A percentile compares a stretch with the other conserved stretches of the same genome.
Evolutionary conservation across 257 asterid genomes (phyloP).

Genomic region (Vinca minor): DNA sequence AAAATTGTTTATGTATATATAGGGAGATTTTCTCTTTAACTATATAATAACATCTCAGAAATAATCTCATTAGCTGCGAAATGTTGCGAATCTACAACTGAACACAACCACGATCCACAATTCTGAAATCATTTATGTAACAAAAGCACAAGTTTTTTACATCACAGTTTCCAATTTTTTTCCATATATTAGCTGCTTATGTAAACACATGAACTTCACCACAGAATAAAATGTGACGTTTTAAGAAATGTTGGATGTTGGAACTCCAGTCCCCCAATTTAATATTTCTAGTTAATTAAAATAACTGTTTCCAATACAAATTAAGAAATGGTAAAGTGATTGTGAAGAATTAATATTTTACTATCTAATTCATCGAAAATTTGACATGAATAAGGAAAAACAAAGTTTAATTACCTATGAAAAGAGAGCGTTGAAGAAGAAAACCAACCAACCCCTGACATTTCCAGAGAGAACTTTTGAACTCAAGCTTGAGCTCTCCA

Average conservation of each 20-base stretch:
- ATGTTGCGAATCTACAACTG: not conserved
- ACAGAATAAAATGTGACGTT: not conserved
- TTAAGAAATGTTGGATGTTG: no score
- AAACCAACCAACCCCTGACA: conserved; percentile 60
- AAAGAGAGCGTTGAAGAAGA: conserved; percentile 48
- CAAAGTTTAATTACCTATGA: conserved; percentile 30
- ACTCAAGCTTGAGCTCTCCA: not conserved
- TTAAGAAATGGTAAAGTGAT: not conserved
- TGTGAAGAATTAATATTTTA: not conserved
- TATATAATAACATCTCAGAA: not conserved
- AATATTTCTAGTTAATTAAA: no score
- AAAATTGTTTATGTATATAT: no score
- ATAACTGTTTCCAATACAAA: not conserved
- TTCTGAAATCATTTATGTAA: not conserved
- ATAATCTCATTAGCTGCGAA: not conserved
- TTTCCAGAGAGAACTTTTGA: conserved; percentile 20
- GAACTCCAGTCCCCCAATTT: no score
- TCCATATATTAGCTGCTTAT: not conserved
- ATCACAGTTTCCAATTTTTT: not conserved
- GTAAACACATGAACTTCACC: not conserved
- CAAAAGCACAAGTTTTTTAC: not conserved
- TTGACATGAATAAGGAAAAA: not conserved
- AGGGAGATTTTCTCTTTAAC: no score
- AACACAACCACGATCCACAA: not conserved
- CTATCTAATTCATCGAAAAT: not conserved